These are phyloP conservation scores for Colletotrichum truncatum DNA, from an alignment of 2,329 filamentous ascomycete genomes.

Conservation along the genomic window DNA sequence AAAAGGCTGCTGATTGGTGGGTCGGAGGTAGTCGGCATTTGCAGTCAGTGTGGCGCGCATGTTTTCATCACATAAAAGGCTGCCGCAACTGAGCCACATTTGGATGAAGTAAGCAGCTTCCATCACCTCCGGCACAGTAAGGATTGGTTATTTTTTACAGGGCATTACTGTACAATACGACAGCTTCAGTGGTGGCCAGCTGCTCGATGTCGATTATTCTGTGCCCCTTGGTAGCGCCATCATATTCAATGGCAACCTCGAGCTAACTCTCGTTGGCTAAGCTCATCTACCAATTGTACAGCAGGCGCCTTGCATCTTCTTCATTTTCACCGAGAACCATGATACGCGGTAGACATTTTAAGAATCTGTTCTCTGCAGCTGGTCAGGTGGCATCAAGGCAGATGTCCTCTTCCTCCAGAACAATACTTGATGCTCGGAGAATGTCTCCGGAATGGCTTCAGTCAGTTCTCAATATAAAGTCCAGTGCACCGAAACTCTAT, in stretches of 20 bases:
- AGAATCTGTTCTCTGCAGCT: neutral
- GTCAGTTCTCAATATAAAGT: constrained; percentile 35
- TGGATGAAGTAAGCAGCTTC: neutral
- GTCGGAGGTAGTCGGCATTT: neutral
- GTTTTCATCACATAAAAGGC: no score
- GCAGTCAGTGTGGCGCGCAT: no score
- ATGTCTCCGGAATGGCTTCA: constrained; percentile 41
- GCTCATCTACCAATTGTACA: neutral
- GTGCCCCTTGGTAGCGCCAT: no score
- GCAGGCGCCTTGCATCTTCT: neutral
- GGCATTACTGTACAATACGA: no score
- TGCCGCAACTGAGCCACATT: constrained; percentile 8
- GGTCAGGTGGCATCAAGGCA: neutral
- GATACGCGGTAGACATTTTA: neutral
- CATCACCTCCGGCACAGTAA: neutral
- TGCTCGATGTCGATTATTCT: no score
- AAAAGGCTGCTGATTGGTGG: neutral
- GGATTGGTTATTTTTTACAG: neutral
- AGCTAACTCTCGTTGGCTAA: no score
- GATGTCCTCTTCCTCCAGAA: neutral
- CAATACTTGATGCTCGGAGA: neutral
- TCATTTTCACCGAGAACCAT: neutral
- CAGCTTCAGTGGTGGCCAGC: no score
- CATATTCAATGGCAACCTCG: no score
- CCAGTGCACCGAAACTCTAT: constrained; percentile 43